Evolutionary conservation across 2,329 filamentous ascomycete species (phyloP), one percentile per base, ranked within the genome.

Genomic region (Cordyceps farinosa): DNA sequence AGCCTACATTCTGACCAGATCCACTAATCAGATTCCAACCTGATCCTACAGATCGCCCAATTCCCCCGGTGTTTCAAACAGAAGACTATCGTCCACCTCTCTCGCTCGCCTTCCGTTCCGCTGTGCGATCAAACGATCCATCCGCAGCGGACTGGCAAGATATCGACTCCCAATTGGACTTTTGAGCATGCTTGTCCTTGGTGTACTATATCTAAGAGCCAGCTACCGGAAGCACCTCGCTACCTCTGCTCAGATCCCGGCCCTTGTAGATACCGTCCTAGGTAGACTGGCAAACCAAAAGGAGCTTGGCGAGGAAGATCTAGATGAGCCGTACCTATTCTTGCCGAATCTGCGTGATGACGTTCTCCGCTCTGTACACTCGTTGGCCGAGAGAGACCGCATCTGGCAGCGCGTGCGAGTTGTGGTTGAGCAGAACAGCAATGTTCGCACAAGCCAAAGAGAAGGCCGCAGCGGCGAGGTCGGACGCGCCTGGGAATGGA

Each of bases 351-450:
- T 99, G 61, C 84, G 95, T 65, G 95, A 99, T 71, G 94, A 98
- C 71, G 89, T 99, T 3, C 81, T 99, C 45, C 84, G 94, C 27
- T 86, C 89, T 34, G 88, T 96, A 65, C 91, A 97, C 74, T 89
- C 85, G 3, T 82, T 93, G 27, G 82, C 83, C 9, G 86, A 92
- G 69, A 84, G 95, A 44, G 90, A 95, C 72, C 85, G 86, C 62
- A 80, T 99, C 57, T 99, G 96, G 95, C 84, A 87, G 67, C 86
- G 87, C 56, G 95, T 99, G 27, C 85, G 87, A 68, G 85, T 82
- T 58, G 89, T 98, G 59, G 93, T 99, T 1, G 95, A 99, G 76
- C 88, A 88, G 75, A 99, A 99, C 74, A 90, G 91, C 65, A 99
- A 99, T 71, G 90, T 99, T 17, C 85, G 95, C 48, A 91, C 84